Evolutionary conservation across 2,329 filamentous ascomycete species (phyloP).

Genomic region (Botrytis porri): DNA sequence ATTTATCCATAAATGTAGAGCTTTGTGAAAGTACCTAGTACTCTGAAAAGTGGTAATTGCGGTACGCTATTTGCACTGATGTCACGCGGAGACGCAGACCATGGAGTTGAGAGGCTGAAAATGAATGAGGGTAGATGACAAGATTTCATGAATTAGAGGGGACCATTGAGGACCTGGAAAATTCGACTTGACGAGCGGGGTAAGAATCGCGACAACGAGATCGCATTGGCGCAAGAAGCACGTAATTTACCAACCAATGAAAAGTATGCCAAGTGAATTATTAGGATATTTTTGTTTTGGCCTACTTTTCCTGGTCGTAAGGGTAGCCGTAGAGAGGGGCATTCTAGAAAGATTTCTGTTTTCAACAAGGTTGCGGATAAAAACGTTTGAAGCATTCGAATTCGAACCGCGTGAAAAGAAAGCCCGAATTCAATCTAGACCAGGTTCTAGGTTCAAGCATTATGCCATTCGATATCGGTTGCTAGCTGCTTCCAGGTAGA

Average conservation of each 20-base stretch:
- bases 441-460: neutral
- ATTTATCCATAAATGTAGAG: neutral
- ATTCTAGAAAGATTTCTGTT: neutral
- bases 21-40: neutral
- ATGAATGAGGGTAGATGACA: neutral
- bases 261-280: neutral
- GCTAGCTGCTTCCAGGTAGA: neutral
- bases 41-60: neutral
- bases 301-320: neutral
- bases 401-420: neutral
- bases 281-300: neutral
- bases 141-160: neutral
- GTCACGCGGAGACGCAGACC: neutral
- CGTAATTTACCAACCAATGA: neutral
- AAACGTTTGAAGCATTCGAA: neutral
- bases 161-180: neutral
- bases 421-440: neutral
- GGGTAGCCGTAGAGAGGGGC: neutral
- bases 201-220: neutral
- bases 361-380: neutral
- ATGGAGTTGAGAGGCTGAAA: neutral
- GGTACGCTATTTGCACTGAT: neutral
- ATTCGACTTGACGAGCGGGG: neutral
- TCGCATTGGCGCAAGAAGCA: neutral
- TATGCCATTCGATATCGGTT: rapidly evolving